These are phyloP conservation scores for Aspergillus conjunctus DNA, from an alignment of 495 filamentous ascomycete genomes.

Conservation along the genomic window DNA sequence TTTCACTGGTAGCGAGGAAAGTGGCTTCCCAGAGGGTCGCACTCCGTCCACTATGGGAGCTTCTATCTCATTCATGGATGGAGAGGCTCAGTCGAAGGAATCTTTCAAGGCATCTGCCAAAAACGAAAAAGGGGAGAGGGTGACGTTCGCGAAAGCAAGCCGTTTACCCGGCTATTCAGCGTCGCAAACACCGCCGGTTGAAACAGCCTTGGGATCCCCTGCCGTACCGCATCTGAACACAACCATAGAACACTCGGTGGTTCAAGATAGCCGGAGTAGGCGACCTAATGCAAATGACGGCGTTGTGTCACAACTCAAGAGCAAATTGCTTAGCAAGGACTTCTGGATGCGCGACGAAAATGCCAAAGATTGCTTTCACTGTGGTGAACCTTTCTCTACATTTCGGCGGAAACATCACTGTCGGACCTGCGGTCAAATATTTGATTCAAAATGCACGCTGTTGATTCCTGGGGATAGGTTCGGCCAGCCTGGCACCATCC, in stretches of 20 bases:
- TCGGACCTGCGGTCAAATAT: conserved; percentile 89
- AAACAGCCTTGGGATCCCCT: conserved; percentile 33
- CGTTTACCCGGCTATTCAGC: conserved; percentile 40
- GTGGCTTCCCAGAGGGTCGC: conserved; percentile 42
- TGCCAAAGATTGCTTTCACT: conserved; percentile 95
- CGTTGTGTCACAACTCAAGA: conserved; percentile 60
- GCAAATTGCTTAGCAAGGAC: conserved; percentile 84
- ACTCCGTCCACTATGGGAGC: conserved; percentile 44
- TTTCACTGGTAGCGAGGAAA: conserved; percentile 36
- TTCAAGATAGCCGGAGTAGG: conserved; percentile 26
- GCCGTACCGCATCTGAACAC: conserved; percentile 41
- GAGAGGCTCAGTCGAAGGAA: conserved; percentile 31
- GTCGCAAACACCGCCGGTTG: conserved; percentile 40
- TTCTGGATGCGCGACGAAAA: conserved; percentile 99
- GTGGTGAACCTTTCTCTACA: conserved; percentile 84
- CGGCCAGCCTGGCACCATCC: conserved; percentile 80
- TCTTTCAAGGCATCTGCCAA: conserved; percentile 27
- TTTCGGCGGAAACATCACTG: conserved; percentile 98
- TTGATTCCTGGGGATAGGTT: conserved; percentile 83
- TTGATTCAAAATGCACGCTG: conserved; percentile 94
- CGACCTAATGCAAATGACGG: conserved; percentile 32
- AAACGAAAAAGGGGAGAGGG: conserved; percentile 28
- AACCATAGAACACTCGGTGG: conserved; percentile 22
- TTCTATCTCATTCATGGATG: conserved; percentile 39
- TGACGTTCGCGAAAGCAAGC: conserved; percentile 24